Evolutionary conservation across 192 early-diverging fungal genomes (phyloP).

Genomic region (Coemansia sp.): DNA sequence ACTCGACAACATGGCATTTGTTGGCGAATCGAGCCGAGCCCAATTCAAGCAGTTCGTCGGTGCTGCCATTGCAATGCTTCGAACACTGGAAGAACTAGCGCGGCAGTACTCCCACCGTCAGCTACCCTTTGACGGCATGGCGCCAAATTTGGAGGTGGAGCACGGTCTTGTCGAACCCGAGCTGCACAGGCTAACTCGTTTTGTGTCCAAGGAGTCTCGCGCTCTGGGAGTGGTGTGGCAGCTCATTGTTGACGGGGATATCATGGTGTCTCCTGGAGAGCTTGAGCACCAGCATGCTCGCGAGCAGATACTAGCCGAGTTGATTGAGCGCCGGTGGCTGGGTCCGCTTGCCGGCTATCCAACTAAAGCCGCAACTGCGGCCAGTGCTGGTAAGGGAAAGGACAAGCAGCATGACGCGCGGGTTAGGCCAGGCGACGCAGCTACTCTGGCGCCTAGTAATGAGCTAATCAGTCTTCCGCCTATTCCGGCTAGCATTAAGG

Average conservation of each 20-base stretch:
- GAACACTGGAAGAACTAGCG: conserved; percentile 22
- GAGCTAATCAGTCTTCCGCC: conserved; percentile 23
- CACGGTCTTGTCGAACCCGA: conserved; percentile 12
- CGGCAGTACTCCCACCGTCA: background rate
- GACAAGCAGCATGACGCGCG: background rate
- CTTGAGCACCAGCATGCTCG: conserved; percentile 30
- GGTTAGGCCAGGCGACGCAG: background rate
- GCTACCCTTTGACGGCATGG: background rate
- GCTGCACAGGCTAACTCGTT: conserved; percentile 12
- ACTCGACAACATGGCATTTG: conserved; percentile 40
- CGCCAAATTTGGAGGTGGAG: background rate
- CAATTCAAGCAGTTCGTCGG: conserved; percentile 27
- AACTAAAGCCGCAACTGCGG: background rate
- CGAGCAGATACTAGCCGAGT: conserved; percentile 37
- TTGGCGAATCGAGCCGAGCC: conserved; percentile 18
- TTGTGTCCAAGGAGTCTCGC: conserved; percentile 22
- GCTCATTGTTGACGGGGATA: conserved; percentile 40
- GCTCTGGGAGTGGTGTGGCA: conserved; percentile 41
- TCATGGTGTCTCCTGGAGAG: conserved; percentile 54
- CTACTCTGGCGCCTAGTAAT: background rate
- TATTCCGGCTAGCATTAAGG: conserved; percentile 22
- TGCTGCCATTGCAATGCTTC: conserved; percentile 20
- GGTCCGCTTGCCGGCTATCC: background rate
- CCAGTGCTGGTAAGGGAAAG: conserved; percentile 15
- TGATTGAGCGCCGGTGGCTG: conserved; percentile 47